phyloP scores from a whole-genome alignment of 441 rosid genomes.

The Eutrema salsugineum region DNA sequence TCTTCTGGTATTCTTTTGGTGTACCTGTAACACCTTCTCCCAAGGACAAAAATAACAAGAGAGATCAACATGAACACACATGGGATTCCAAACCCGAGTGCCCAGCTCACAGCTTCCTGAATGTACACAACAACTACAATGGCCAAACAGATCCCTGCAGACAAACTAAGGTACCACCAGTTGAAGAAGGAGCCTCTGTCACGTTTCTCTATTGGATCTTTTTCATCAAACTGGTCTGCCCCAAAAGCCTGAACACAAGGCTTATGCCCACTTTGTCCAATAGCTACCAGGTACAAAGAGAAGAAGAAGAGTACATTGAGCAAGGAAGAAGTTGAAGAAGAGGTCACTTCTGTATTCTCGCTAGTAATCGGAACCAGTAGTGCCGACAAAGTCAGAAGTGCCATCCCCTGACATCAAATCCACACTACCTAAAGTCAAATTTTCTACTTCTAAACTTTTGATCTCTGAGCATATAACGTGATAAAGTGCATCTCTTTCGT shows the following conservation, averaged over 20 bases:
- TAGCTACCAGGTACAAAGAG: constrained; percentile 60
- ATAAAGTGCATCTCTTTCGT: no score
- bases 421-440: neutral
- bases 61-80: constrained; percentile 47
- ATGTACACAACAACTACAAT: constrained; percentile 45
- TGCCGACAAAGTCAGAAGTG: constrained; percentile 13
- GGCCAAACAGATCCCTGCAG: constrained; percentile 38
- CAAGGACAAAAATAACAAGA: constrained; percentile 48
- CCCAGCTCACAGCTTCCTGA: constrained; percentile 68
- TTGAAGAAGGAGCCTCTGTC: constrained; percentile 90
- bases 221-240: constrained; percentile 85
- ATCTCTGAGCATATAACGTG: no score
- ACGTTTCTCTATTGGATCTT: constrained; percentile 42
- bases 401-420: constrained; percentile 16
- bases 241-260: constrained; percentile 95
- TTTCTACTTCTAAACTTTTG: neutral
- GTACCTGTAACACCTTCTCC: constrained; percentile 51
- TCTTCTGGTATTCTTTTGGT: constrained; percentile 19
- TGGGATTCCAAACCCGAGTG: constrained; percentile 66
- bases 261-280: constrained; percentile 91
- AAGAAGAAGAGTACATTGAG: constrained; percentile 52
- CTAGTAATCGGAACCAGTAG: neutral
- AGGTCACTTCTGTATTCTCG: constrained; percentile 29
- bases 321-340: constrained; percentile 11
- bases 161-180: constrained; percentile 82